A percentile compares a stretch with the other conserved stretches of the same genome.
Conservation (phyloP, 176 grass and related monocot species). For the Aechmea fasciata region DNA sequence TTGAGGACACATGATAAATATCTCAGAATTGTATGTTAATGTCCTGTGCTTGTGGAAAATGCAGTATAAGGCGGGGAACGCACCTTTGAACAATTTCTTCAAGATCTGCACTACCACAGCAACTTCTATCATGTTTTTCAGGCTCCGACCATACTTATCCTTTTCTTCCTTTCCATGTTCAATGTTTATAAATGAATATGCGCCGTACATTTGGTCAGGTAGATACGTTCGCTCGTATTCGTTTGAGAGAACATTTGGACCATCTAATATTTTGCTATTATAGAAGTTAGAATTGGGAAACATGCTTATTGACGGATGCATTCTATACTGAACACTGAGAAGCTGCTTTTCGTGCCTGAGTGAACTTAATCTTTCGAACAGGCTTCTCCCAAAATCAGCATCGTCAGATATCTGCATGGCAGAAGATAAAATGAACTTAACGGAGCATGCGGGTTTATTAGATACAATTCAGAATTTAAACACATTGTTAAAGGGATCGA, state of each 20-base stretch:
- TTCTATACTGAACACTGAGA: conserved; percentile 73
- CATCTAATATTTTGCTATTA: conserved; percentile 50
- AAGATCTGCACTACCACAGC: conserved; percentile 25
- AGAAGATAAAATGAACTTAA: background rate
- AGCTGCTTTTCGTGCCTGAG: conserved; percentile 53
- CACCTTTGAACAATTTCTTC: conserved; percentile 43
- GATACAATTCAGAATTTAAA: background rate
- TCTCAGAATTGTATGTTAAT: too few species aligned
- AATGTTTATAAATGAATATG: conserved; percentile 68
- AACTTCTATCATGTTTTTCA: conserved; percentile 54
- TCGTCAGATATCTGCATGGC: conserved; percentile 36
- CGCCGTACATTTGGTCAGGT: conserved; percentile 45
- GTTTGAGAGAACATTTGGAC: conserved; percentile 48
- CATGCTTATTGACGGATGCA: conserved; percentile 73
- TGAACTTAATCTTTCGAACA: conserved; percentile 73
- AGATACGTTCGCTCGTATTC: conserved; percentile 38
- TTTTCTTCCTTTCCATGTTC: conserved; percentile 39
- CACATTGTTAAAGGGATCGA: background rate
- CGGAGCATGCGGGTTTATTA: too few species aligned
- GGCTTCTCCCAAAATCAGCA: conserved; percentile 66
- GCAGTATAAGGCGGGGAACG: background rate
- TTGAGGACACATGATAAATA: too few species aligned
- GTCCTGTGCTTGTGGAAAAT: background rate
- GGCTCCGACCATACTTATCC: conserved; percentile 40
- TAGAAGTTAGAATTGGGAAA: conserved; percentile 75